Evolutionary conservation across 2,329 filamentous ascomycete species (phyloP), one percentile per base, ranked within the genome.

Genomic region (Coniochaeta pulveracea): DNA sequence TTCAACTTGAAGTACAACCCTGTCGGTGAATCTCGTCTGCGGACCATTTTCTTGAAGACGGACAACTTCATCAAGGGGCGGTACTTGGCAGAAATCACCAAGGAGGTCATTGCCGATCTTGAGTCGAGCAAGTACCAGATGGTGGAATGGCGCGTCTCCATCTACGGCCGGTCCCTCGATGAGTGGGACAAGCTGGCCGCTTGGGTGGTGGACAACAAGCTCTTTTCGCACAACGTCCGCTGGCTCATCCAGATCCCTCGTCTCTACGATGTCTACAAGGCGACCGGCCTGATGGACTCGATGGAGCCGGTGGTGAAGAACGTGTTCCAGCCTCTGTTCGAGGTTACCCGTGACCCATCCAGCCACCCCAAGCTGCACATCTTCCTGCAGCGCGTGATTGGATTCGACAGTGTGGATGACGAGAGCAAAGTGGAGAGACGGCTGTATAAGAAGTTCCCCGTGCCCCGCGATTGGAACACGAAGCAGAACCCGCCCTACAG

Each of bases 1-100:
- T 98, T 98, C 69, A 98, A 98, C 54, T 66, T 98, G 36, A 98
- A 98, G 55, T 98, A 98, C 54, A 98, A 98, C 47, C 91, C 91
- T 1, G 79, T 98, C 40, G 91, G 91, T 32, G 91, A 98, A 58
- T 96, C 91, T 26, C 79, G 91, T 35, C 64, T 98, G 36, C 77
- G 91, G 48, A 94, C 91, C n/a, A 98, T 98, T 46, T 98, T 98
- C 55, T 64, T 98, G 35, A 98, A 98, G 63, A 98, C 91, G 8
- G 91, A 98, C 58, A 98, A 98, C 54, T 89, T 86, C 55, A 94
- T 98, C 51, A 78, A 94, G 44, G 91, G 91, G 22, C 81, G 89
- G 32, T 98, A 98, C 52, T 65, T 98, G 26, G 91, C 91, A 1
- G 91, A 98, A 55, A 95, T 98, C 41, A 96, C 89, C 3, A 93